Evolutionary conservation across 495 filamentous ascomycete species (phyloP).

Genomic region (Annulohypoxylon maeteangense): DNA sequence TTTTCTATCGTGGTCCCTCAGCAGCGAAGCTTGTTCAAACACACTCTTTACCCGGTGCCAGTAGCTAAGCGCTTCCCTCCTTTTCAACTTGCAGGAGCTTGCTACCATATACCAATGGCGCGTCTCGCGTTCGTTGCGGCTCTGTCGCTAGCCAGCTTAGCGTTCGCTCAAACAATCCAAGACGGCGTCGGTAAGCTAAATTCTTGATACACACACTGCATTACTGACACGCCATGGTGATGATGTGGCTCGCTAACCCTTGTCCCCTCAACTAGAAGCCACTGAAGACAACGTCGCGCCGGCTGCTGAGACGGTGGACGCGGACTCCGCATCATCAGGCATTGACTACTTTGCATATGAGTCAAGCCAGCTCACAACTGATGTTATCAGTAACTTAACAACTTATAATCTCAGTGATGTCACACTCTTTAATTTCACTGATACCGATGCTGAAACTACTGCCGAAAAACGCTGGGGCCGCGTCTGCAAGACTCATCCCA

Average conservation of each 20-base stretch:
- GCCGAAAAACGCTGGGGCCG: constrained; percentile 6
- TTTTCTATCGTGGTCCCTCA: constrained; percentile 16
- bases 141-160: constrained; percentile 39
- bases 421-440: constrained; percentile 36
- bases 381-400: constrained; percentile 49
- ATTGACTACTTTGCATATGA: constrained; percentile 50
- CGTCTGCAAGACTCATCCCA: constrained; percentile 62
- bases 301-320: constrained; percentile 30
- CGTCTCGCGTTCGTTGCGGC: constrained; percentile 35
- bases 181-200: constrained; percentile 32
- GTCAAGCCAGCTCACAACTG: constrained; percentile 52
- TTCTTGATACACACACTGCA: constrained; percentile 14
- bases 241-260: constrained; percentile 28
- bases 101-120: constrained; percentile 24
- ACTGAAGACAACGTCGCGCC: constrained; percentile 34
- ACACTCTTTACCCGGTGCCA: constrained; percentile 16
- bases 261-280: constrained; percentile 16
- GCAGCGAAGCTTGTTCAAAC: constrained; percentile 9
- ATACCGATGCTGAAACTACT: constrained; percentile 3
- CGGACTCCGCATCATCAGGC: constrained; percentile 24
- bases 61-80: constrained; percentile 3
- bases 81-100: constrained; percentile 6
- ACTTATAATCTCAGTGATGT: constrained; percentile 37
- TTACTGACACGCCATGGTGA: constrained; percentile 8
- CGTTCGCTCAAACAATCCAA: constrained; percentile 35